Evolutionary conservation across 1,139 yeast species (phyloP), one percentile per base, ranked within the genome.

Genomic region (Yamadazyma buinensis): DNA sequence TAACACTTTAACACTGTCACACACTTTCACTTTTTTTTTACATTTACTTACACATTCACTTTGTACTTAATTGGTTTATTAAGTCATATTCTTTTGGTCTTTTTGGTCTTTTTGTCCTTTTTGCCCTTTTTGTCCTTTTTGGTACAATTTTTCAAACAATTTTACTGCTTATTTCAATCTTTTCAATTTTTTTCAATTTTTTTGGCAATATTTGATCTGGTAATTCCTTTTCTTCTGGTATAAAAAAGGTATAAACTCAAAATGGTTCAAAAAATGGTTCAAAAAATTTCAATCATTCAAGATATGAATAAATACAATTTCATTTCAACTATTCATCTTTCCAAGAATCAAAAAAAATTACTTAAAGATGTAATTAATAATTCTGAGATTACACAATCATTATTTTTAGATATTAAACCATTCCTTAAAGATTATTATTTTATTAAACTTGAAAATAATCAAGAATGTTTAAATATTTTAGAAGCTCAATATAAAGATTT

Each of bases 401-500:
- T 39, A 9, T 43, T 40, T 26, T 36, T 45, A 10, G 50, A 45
- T 34, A 42, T 45, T 12, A 39, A 26, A 12, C 50, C 50, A 5
- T 38, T 38, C 20, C 26, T 43, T 8, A 28, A 30, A 19, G 14
- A 27, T 4, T 33, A 26, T 14, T 20, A 23, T 9, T 26, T 29
- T 15, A 34, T 44, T 23, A 25, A 30, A 21, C 23, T 44, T 5
- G 11, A 15, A 17, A 3, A n/a, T 4, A 6, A 15, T 4, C 29
- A 38, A 23, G 7, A 5, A 5, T 5, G 19, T 7, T 12, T 11
- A 11, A 5, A 8, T 1, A 13, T 22, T 9, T 28, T 46, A 12
- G 17, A 18, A 6, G 5, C 30, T 3, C 60, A 54, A 14, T 55
- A 53, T 29, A 32, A 38, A 9, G 33, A 39, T 12, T 40, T 55